Conservation (phyloP, 352 stramenopile species). For the Globisporangium abappressorium region DNA sequence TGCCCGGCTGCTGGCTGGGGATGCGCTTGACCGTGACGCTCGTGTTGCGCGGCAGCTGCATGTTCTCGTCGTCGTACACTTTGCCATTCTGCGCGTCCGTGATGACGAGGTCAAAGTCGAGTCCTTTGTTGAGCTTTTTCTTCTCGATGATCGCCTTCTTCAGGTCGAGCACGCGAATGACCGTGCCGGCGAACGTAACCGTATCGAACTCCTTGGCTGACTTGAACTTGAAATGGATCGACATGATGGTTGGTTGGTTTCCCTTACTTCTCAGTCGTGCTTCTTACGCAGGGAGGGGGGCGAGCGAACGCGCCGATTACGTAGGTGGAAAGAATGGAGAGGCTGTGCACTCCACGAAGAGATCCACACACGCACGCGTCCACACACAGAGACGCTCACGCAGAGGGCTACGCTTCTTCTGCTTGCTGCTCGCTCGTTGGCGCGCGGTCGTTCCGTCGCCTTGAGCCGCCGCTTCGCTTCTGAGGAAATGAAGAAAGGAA, state of each 20-base stretch:
- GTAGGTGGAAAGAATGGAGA: background rate
- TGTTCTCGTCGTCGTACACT: conserved; percentile 90
- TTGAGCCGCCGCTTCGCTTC: background rate
- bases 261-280: background rate
- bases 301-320: background rate
- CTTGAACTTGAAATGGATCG: conserved; percentile 92
- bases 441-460: background rate
- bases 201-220: conserved; percentile 89
- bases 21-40: conserved; percentile 92
- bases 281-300: background rate
- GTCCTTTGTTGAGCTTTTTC: conserved; percentile 90
- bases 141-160: conserved; percentile 93
- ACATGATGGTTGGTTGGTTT: conserved; percentile 64
- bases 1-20: conserved; percentile 73
- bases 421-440: background rate
- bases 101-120: conserved; percentile 92
- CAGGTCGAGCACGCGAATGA: conserved; percentile 88
- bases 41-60: conserved; percentile 87
- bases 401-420: background rate
- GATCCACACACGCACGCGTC: background rate
- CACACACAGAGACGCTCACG: background rate
- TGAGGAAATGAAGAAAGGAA: background rate
- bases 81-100: conserved; percentile 91
- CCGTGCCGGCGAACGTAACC: conserved; percentile 78
- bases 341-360: background rate